Base-by-base conservation (phyloP, 352 stramenopile genomes). In the Saprolegnia diclina region DNA sequence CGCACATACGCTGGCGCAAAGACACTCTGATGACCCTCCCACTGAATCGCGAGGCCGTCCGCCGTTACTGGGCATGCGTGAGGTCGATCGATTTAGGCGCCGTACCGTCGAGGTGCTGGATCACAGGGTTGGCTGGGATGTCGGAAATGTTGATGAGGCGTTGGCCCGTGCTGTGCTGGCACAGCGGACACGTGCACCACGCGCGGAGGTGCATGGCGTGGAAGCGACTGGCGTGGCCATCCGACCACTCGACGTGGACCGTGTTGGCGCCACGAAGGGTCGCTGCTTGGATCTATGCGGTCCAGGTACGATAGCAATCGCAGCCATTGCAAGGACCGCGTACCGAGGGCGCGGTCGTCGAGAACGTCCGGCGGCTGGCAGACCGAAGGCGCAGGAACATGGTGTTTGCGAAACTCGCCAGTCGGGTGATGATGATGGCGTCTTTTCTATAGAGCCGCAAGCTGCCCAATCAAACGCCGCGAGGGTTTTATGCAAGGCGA, bases 111-210 rank as follows among this genome's bases (percentile, higher is more conserved):
- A 92, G 79, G 70, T 90, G 79, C 22, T 85, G 79, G 55, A 94
- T 90, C 54, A 89, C 79, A 22, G 89, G 65, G 26, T 75, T 72
- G 6, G 79, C 68, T 14, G 75, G 65, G 32, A 92, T 75, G 42
- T 94, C 83, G 19, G 82, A 75, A 66, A 75, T 76, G 69, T 92
- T 94, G n/a, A 92, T 73, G 29, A 92, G 79, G n/a, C 86, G 75
- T 69, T 94, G 86, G 52, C 86, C 86, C 19, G 84, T 92, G 61
- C 79, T 73, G 61, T 92, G 85, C 64, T 88, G 79, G 65, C 86
- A 94, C 62, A 79, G 56, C 0, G 80, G 65, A 40, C 86, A 94
- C 61, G 76, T 67, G 42, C 86, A 94, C 84, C 86, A 94, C 56
- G 86, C 76, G 53, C 86, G 84, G 56, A 94, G 62, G 64, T 94